Percentiles rank a stretch among this genome's conserved stretches.
These are phyloP conservation scores for Isabelozyma gotoi DNA, from an alignment of 805 yeast genomes.

Conservation along the genomic window DNA sequence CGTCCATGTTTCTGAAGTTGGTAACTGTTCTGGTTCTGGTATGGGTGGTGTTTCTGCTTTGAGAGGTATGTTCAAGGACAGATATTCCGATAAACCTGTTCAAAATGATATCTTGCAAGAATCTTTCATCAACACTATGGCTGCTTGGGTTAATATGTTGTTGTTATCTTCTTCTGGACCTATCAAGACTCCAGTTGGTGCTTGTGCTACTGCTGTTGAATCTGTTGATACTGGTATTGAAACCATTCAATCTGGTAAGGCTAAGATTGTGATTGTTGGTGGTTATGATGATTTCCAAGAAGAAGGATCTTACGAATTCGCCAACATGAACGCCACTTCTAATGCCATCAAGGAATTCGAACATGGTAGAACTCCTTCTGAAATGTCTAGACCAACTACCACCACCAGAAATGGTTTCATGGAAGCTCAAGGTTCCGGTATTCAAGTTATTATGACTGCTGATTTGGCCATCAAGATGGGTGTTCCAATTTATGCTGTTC, in stretches of 20 bases:
- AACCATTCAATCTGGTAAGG: slow-evolving; percentile 89
- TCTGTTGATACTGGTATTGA: slow-evolving; percentile 96
- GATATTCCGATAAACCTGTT: slow-evolving; percentile 89
- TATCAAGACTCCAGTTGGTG: slow-evolving; percentile 98
- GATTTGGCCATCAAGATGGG: slow-evolving; percentile 96
- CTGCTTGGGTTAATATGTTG: slow-evolving; percentile 99
- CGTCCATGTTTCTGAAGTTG: slow-evolving; percentile 97
- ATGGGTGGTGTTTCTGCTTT: slow-evolving; percentile 99
- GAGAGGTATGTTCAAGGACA: slow-evolving; percentile 96
- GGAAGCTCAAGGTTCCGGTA: slow-evolving; percentile 99
- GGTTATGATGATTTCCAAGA: slow-evolving; percentile 99
- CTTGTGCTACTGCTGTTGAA: slow-evolving; percentile 98
- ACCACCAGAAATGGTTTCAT: slow-evolving; percentile 96
- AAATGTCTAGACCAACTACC: slow-evolving; percentile 98
- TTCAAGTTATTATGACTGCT: slow-evolving; percentile 94
- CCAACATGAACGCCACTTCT: slow-evolving; percentile 98
- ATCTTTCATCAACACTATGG: slow-evolving; percentile 97
- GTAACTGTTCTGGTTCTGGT: slow-evolving; percentile 99
- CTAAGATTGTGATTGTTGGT: slow-evolving; percentile 95
- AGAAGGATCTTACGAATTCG: slow-evolving; percentile 97
- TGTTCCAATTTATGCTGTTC: slow-evolving; percentile 95
- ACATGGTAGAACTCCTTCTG: slow-evolving; percentile 96
- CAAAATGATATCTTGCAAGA: slow-evolving; percentile 98
- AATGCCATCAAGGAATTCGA: slow-evolving; percentile 84
- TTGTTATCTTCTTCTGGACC: slow-evolving; percentile 97